Conservation (phyloP, 2,329 filamentous ascomycete genomes). For the Fusarium irregulare region DNA sequence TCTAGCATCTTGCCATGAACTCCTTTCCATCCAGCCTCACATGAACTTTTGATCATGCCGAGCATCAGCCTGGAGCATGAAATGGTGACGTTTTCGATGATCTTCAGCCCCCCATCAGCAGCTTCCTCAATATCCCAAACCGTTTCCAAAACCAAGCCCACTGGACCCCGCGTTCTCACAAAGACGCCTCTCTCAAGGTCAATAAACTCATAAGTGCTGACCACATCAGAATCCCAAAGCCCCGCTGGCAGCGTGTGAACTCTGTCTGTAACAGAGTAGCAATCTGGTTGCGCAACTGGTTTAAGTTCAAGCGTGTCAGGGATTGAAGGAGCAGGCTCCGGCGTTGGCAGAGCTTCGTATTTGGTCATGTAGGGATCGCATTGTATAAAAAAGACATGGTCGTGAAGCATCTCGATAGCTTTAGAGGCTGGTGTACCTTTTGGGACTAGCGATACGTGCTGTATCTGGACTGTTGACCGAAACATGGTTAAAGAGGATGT, state of each 20-base stretch:
- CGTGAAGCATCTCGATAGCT: conserved; percentile 61
- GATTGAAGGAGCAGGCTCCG: conserved; percentile 27
- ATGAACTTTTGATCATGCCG: conserved; percentile 61
- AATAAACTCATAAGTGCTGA: conserved; percentile 66
- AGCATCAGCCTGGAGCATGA: conserved; percentile 62
- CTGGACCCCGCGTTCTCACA: conserved; percentile 62
- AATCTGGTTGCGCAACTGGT: conserved; percentile 47
- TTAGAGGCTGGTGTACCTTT: conserved; percentile 49
- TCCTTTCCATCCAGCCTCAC: conserved; percentile 61
- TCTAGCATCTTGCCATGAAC: conserved; percentile 62
- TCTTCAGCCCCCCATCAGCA: conserved; percentile 51
- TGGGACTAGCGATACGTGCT: conserved; percentile 59
- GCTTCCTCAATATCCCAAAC: conserved; percentile 57
- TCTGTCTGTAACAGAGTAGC: conserved; percentile 62
- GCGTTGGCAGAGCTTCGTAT: conserved; percentile 52
- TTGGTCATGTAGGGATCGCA: conserved; percentile 64
- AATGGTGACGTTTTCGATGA: conserved; percentile 64
- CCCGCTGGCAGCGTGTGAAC: conserved; percentile 65
- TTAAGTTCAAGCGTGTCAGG: conserved; percentile 45
- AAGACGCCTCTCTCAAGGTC: conserved; percentile 62
- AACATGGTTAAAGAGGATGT: conserved; percentile 51
- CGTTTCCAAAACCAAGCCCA: conserved; percentile 65
- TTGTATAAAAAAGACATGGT: conserved; percentile 63
- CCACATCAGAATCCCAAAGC: conserved; percentile 65
- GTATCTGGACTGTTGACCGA: conserved; percentile 56